A percentile compares a stretch with the other conserved stretches of the same genome.
Evolutionary conservation across 116 monocot species (phyloP).

Genomic region (Phalaenopsis hybrid): DNA sequence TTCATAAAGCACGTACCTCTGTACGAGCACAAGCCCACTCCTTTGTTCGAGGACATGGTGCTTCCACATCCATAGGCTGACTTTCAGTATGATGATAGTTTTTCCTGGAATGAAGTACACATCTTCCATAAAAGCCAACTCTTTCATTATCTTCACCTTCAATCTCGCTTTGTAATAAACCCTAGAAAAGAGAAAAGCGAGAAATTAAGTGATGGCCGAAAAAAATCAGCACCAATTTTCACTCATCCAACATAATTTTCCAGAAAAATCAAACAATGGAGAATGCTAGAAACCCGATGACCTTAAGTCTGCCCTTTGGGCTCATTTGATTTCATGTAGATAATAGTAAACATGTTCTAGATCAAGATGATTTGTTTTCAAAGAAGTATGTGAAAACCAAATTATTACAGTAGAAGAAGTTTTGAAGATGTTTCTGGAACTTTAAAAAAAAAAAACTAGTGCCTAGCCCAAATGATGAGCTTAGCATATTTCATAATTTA

Average conservation of each 20-base stretch:
- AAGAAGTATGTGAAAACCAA: too few relatives aligned
- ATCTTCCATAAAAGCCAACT: slow-evolving; percentile 95
- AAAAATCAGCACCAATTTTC: neutral
- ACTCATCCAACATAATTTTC: neutral
- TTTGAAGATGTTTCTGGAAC: too few relatives aligned
- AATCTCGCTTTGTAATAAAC: slow-evolving; percentile 82
- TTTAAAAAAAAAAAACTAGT: too few relatives aligned
- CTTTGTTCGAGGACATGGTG: slow-evolving; percentile 19
- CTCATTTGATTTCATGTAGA: too few relatives aligned
- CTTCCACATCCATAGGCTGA: slow-evolving; percentile 27
- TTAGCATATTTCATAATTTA: too few relatives aligned
- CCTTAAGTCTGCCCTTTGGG: neutral
- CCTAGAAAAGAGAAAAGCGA: slow-evolving; percentile 32
- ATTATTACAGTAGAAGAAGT: too few relatives aligned
- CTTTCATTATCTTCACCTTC: slow-evolving; percentile 80
- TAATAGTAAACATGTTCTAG: too few relatives aligned
- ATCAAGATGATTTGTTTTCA: too few relatives aligned
- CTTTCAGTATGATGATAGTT: slow-evolving; percentile 21
- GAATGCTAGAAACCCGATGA: neutral
- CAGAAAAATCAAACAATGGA: neutral
- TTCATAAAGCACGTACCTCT: slow-evolving; percentile 36
- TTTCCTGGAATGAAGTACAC: slow-evolving; percentile 52
- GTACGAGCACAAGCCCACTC: slow-evolving; percentile 74
- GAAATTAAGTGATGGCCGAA: neutral
- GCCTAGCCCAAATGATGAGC: too few relatives aligned